Percentiles rank a stretch among this genome's conserved stretches.
phyloP scores from a whole-genome alignment of 2,329 filamentous ascomycete genomes.

The Aureobasidium sp. region DNA sequence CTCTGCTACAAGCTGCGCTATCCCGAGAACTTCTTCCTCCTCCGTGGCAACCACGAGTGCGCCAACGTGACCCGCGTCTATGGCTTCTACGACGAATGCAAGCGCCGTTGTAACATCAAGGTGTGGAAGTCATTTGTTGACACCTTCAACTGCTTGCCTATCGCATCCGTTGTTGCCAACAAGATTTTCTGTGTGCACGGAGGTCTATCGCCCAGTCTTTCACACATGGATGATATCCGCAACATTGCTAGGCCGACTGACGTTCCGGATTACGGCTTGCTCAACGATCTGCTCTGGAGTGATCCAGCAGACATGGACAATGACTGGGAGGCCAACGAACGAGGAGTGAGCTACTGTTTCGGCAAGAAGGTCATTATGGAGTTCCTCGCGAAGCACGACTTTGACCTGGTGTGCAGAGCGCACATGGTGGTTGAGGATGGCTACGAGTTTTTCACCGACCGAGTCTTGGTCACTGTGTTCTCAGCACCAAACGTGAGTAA shows the following conservation, averaged over 20 bases:
- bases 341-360: constrained; percentile 96
- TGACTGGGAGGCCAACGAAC: constrained; percentile 95
- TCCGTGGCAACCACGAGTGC: constrained; percentile 93
- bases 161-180: constrained; percentile 90
- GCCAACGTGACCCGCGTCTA: constrained; percentile 93
- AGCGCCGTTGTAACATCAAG: constrained; percentile 90
- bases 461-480: constrained; percentile 92
- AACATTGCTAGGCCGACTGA: constrained; percentile 93
- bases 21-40: constrained; percentile 92
- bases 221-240: constrained; percentile 97
- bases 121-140: constrained; percentile 98
- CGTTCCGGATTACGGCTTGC: constrained; percentile 88
- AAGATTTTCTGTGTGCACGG: constrained; percentile 99
- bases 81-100: constrained; percentile 97
- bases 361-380: constrained; percentile 97
- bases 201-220: constrained; percentile 80
- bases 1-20: constrained; percentile 97
- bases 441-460: constrained; percentile 96
- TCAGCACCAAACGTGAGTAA: constrained; percentile 89
- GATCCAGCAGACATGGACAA: constrained; percentile 93
- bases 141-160: constrained; percentile 90
- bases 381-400: constrained; percentile 88
- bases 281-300: constrained; percentile 95
- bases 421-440: constrained; percentile 99
- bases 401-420: constrained; percentile 91